These are phyloP conservation scores for Galeopsis tetrahit DNA, from an alignment of 257 asterid genomes.

Conservation along the genomic window DNA sequence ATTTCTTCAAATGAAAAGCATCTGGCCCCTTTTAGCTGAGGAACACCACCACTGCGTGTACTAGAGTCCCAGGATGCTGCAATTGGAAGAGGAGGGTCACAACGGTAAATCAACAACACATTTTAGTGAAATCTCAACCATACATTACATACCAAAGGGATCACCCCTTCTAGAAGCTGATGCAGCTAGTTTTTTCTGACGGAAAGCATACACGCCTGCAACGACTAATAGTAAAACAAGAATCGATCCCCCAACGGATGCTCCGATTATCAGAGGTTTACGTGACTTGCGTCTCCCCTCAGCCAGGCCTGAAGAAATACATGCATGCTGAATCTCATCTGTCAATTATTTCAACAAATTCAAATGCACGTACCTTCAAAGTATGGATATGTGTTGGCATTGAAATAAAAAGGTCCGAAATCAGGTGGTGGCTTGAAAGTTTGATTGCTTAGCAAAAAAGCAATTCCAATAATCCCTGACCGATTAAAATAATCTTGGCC, in stretches of 20 bases:
- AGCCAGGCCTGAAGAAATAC: slow-evolving; percentile 35
- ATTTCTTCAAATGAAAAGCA: slow-evolving; percentile 77
- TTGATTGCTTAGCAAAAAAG: slow-evolving; percentile 73
- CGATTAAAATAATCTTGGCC: slow-evolving; percentile 58
- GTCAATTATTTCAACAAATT: not conserved
- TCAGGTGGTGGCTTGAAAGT: slow-evolving; percentile 72
- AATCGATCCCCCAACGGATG: slow-evolving; percentile 65
- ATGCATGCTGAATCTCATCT: not conserved
- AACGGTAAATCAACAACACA: not conserved
- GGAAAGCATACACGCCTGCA: slow-evolving; percentile 73
- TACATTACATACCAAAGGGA: slow-evolving; percentile 68
- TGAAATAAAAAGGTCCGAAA: slow-evolving; percentile 78
- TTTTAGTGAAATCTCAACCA: slow-evolving; percentile 10
- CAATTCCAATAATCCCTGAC: slow-evolving; percentile 63
- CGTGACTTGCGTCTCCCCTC: slow-evolving; percentile 46
- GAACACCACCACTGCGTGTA: slow-evolving; percentile 75
- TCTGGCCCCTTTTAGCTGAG: slow-evolving; percentile 77
- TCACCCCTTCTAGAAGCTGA: slow-evolving; percentile 63
- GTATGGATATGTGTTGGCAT: slow-evolving; percentile 48
- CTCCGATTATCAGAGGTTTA: slow-evolving; percentile 61
- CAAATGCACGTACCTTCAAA: slow-evolving; percentile 51
- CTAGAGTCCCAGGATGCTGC: slow-evolving; percentile 79
- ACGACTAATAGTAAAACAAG: slow-evolving; percentile 54
- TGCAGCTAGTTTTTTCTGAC: slow-evolving; percentile 76
- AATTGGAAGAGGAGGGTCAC: slow-evolving; percentile 28